Percentiles rank a stretch among this genome's conserved stretches.
Evolutionary conservation across 306 rosid genomes (phyloP).

Genomic region (Begonia masoniana): DNA sequence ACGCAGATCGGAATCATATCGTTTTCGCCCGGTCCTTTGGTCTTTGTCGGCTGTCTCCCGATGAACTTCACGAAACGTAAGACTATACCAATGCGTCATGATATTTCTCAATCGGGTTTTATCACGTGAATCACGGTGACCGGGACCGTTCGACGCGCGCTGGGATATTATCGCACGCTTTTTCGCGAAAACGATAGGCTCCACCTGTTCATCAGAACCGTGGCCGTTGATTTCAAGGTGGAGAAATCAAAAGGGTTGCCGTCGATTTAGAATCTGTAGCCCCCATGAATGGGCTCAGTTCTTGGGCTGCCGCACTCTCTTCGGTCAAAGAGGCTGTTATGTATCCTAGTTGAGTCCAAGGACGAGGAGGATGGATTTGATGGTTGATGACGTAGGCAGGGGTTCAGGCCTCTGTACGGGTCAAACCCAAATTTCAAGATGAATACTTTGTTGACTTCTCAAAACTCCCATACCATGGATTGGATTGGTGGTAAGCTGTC

Average conservation of each 20-base stretch:
- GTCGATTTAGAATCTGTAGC: slow-evolving; percentile 75
- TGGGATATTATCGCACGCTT: slow-evolving; percentile 69
- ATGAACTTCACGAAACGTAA: slow-evolving; percentile 33
- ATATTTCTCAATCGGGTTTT: slow-evolving; percentile 58
- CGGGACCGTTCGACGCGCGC: slow-evolving; percentile 64
- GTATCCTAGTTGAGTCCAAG: slow-evolving; percentile 66
- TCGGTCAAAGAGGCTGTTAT: slow-evolving; percentile 43
- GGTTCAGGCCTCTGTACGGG: slow-evolving; percentile 66
- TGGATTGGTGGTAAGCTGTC: too few relatives aligned
- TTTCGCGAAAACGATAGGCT: slow-evolving; percentile 56
- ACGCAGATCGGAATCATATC: slow-evolving; percentile 16
- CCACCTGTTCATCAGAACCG: slow-evolving; percentile 57
- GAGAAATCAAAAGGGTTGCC: slow-evolving; percentile 43
- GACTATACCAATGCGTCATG: slow-evolving; percentile 31
- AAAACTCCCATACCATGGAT: slow-evolving; percentile 14
- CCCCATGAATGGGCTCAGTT: slow-evolving; percentile 69
- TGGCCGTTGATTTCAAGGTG: slow-evolving; percentile 40
- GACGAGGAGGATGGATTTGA: slow-evolving; percentile 39
- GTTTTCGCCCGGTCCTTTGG: slow-evolving; percentile 33
- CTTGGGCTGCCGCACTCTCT: slow-evolving; percentile 60
- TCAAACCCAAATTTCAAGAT: slow-evolving; percentile 48
- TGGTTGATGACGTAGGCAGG: slow-evolving; percentile 51
- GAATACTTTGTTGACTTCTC: slow-evolving; percentile 31
- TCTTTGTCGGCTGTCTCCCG: slow-evolving; percentile 56
- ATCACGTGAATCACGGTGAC: slow-evolving; percentile 61